Conservation (phyloP, 1,284 basidiomycete genomes). For the Gomphus sp. region DNA sequence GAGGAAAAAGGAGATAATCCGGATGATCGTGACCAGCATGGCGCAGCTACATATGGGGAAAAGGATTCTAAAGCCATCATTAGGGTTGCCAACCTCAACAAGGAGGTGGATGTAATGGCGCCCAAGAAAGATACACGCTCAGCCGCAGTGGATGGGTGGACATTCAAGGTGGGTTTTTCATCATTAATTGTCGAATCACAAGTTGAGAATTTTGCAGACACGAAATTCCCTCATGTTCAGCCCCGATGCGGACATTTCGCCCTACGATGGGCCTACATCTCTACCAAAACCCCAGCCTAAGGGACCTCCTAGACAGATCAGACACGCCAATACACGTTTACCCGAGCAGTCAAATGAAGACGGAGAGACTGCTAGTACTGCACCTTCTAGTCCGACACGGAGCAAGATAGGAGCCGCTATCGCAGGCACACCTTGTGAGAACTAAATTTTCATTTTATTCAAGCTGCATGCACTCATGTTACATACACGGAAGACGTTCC, state of each 20-base stretch:
- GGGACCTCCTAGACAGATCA: constrained; percentile 56
- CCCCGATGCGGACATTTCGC: constrained; percentile 82
- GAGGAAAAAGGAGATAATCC: constrained; percentile 18
- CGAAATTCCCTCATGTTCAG: constrained; percentile 90
- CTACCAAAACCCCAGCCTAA: constrained; percentile 26
- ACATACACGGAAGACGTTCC: constrained; percentile 10
- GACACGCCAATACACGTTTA: constrained; percentile 73
- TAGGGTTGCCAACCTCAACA: not conserved
- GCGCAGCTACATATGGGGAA: not conserved
- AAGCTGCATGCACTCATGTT: constrained; percentile 7
- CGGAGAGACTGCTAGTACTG: constrained; percentile 24
- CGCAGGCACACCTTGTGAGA: constrained; percentile 66
- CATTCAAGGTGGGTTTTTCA: constrained; percentile 60
- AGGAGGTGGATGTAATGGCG: constrained; percentile 57
- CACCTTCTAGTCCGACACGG: constrained; percentile 77
- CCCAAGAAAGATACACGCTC: constrained; percentile 60
- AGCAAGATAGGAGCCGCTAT: constrained; percentile 87
- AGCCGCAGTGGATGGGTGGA: constrained; percentile 75
- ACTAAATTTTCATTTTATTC: not conserved
- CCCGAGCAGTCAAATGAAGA: constrained; percentile 43
- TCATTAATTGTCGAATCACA: not conserved
- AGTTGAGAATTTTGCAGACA: constrained; percentile 36
- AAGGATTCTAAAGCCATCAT: not conserved
- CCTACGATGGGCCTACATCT: constrained; percentile 45
- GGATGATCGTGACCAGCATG: constrained; percentile 20